Evolutionary conservation across 2,329 filamentous ascomycete genomes (phyloP), one percentile per base, ranked within the genome.

Genomic region (Neonectria ditissima): DNA sequence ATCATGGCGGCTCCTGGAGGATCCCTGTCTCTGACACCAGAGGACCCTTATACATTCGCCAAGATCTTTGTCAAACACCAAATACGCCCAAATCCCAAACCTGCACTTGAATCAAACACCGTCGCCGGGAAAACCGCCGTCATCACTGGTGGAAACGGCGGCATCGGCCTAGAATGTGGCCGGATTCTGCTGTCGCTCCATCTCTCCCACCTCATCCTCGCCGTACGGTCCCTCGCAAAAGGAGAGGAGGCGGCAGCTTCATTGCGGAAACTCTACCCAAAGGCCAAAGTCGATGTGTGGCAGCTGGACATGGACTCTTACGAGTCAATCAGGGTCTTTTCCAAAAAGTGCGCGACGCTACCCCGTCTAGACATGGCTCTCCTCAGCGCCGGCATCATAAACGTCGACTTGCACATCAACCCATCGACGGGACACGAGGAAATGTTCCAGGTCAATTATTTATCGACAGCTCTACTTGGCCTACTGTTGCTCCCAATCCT

Each of bases 71-170:
- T 28, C 26, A 28, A 28, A 28, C 26, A 28, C 26, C 26, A 28
- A 28, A 28, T 28, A 28, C 26, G 26, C 26, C 26, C 26, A 28
- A 28, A 28, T 28, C 26, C 26, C 2, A 28, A 28, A 28, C 26
- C 26, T 5, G 26, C 26, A 28, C 26, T 28, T 28, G 26, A 28
- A 28, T 28, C 26, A 28, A 28, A 28, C 26, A 28, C 26, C 8
- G 26, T 28, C 26, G 8, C 26, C 26, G 77, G 76, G 9, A 73
- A 82, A 66, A 76, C 77, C 1, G 79, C 79, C 45, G 79, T 85
- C 43, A 73, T 85, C 10, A 84, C 83, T 0, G 83, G 83, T 1
- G 71, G 76, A 24, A 85, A 83, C 62, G 73, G 65, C 5, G 83
- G 83, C 0, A 69, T 85, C 1, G 83, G 83, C 4, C 70, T 83